A percentile compares a stretch with the other conserved stretches of the same genome.
Conservation (phyloP, 176 grass and related monocot genomes). For the Zizania latifolia region DNA sequence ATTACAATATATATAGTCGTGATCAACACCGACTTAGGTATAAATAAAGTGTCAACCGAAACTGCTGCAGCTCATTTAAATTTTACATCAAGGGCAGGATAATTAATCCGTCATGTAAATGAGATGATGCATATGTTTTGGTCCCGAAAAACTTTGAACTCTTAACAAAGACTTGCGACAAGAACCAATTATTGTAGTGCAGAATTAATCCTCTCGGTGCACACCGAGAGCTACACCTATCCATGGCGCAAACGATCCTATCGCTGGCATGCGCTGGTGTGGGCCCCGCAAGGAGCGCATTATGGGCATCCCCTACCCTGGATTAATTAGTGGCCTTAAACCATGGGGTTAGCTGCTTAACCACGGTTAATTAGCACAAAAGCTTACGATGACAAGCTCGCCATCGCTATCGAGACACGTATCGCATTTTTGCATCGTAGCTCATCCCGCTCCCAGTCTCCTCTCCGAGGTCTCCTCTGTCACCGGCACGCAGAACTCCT, state of each 20-base stretch:
- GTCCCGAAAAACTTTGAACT: no score
- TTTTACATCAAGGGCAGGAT: background rate
- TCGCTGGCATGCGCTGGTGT: background rate
- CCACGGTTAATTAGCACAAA: constrained; percentile 47
- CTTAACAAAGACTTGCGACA: no score
- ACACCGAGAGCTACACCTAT: background rate
- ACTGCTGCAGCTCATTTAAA: background rate
- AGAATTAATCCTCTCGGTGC: background rate
- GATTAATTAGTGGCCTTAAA: constrained; percentile 44
- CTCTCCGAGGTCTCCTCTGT: constrained; percentile 23
- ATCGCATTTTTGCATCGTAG: constrained; percentile 50
- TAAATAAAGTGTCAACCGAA: background rate
- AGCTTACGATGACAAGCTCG: constrained; percentile 42
- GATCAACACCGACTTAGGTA: background rate
- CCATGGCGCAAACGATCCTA: constrained; percentile 9
- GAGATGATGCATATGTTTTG: no score
- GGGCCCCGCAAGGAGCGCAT: constrained; percentile 17
- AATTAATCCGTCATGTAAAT: no score
- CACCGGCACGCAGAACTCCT: background rate
- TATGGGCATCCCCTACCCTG: constrained; percentile 32
- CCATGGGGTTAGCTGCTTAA: constrained; percentile 47
- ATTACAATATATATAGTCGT: background rate
- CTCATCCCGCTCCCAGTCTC: constrained; percentile 29
- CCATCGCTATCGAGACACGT: constrained; percentile 51
- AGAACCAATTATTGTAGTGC: background rate